Evolutionary conservation across 177 flowering plant species (phyloP).

Genomic region (Vitis hybrid): DNA sequence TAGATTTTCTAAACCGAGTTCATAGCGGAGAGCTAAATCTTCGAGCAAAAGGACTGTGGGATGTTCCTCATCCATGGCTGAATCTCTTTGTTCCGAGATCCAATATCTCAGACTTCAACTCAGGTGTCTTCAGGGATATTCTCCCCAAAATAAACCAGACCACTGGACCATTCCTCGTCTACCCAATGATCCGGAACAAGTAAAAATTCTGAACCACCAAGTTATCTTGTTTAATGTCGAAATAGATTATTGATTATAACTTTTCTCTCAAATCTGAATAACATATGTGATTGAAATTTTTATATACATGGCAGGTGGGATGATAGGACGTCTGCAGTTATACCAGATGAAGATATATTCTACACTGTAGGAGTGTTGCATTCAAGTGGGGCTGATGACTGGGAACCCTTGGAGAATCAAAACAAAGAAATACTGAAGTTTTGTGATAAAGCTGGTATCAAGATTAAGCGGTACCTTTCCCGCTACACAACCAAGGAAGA

Average conservation of each 20-base stretch:
- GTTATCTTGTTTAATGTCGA: no score
- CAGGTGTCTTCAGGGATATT: constrained; percentile 48
- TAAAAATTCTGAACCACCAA: constrained; percentile 18
- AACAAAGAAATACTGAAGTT: constrained; percentile 45
- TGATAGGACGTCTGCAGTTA: constrained; percentile 53
- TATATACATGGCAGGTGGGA: constrained; percentile 61
- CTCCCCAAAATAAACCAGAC: constrained; percentile 27
- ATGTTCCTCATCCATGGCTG: constrained; percentile 87
- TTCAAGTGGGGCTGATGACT: constrained; percentile 31
- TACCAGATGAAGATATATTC: constrained; percentile 70
- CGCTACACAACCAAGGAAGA: no score
- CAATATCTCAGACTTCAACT: constrained; percentile 48
- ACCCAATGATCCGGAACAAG: constrained; percentile 60
- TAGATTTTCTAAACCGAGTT: constrained; percentile 66
- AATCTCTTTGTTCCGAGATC: constrained; percentile 71
- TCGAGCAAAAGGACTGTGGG: constrained; percentile 54
- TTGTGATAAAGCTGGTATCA: constrained; percentile 44
- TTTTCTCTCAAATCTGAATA: no score
- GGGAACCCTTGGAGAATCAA: constrained; percentile 36
- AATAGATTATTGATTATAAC: no score
- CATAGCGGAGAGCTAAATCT: constrained; percentile 47
- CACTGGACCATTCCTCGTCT: constrained; percentile 52
- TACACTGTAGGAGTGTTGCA: constrained; percentile 52
- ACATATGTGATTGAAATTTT: background rate
- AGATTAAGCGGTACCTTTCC: background rate